These are phyloP conservation scores for Ploettnerulaceae sp. DNA, from an alignment of 2,329 filamentous ascomycete genomes.

Conservation along the genomic window DNA sequence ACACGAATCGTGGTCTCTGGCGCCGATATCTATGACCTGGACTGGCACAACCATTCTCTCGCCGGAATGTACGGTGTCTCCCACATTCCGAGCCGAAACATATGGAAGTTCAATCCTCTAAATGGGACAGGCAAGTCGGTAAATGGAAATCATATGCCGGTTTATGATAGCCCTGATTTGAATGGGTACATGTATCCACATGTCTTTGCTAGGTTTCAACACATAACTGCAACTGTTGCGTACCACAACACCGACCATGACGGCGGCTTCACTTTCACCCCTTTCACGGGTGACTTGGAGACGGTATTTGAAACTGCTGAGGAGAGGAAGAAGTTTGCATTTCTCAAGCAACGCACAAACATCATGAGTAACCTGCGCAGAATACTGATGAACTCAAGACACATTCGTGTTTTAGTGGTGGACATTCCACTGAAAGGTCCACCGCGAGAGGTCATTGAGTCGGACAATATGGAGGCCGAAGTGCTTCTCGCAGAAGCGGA, in stretches of 20 bases:
- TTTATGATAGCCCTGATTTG: neutral
- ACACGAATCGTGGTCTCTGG: neutral
- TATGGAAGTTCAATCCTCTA: neutral
- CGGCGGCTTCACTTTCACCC: neutral
- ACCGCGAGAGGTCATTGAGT: too few species aligned
- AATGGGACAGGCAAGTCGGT: neutral
- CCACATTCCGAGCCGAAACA: neutral
- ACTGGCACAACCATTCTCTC: neutral
- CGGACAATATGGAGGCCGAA: too few species aligned
- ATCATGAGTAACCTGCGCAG: neutral
- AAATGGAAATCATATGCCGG: neutral
- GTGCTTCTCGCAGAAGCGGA: too few species aligned
- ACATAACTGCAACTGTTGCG: neutral
- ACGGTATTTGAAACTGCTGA: neutral
- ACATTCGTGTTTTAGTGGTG: neutral
- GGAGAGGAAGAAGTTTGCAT: neutral
- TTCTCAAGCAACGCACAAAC: neutral
- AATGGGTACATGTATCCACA: constrained; percentile 5
- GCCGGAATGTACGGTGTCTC: neutral
- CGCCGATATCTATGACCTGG: neutral
- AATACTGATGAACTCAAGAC: neutral
- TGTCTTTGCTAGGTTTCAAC: neutral
- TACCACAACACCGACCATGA: neutral
- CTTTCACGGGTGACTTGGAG: neutral
- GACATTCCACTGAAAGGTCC: neutral